These are phyloP conservation scores for Trichophaea hybrida DNA, from an alignment of 2,329 filamentous ascomycete genomes.

Conservation along the genomic window DNA sequence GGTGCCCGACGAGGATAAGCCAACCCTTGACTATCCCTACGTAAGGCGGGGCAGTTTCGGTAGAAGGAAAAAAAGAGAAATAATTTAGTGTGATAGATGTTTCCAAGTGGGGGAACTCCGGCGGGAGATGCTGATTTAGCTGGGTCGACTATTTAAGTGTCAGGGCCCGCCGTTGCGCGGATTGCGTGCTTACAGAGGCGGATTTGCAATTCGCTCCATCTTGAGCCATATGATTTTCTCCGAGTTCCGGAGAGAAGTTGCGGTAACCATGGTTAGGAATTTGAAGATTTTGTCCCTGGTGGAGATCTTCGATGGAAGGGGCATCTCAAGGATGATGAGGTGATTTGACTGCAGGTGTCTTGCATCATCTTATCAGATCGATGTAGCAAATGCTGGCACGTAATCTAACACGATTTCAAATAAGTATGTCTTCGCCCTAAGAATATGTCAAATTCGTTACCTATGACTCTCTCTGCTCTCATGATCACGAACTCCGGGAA, in stretches of 20 bases:
- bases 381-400: background rate
- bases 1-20: background rate
- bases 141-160: background rate
- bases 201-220: background rate
- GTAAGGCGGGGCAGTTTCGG: background rate
- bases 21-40: background rate
- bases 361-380: background rate
- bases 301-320: conserved; percentile 1
- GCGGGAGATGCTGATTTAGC: background rate
- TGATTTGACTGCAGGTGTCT: background rate
- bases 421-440: too few species aligned
- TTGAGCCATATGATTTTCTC: background rate
- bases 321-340: background rate
- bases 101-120: background rate
- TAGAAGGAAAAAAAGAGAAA: background rate
- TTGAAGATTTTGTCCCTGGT: background rate
- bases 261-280: background rate
- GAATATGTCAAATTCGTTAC: too few species aligned
- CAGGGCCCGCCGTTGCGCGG: conserved; percentile 6
- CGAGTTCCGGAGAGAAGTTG: background rate
- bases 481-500: too few species aligned
- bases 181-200: background rate
- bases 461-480: too few species aligned
- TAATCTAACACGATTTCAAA: background rate
- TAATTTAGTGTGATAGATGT: background rate